Base-by-base conservation (phyloP, 1,284 basidiomycete genomes). In the Sutorius eximius region DNA sequence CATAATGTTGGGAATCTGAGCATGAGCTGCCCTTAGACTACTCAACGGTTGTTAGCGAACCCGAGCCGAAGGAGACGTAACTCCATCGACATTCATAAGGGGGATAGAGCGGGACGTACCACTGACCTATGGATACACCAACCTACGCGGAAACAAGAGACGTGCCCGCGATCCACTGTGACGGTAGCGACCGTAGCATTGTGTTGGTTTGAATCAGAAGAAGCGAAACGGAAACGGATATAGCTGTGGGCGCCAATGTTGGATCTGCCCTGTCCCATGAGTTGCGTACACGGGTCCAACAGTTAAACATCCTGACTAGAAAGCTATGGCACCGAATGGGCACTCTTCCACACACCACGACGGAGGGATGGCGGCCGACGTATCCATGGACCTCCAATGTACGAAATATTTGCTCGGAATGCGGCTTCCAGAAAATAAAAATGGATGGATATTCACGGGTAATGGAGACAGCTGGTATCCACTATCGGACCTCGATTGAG, bases 401-500 rank as follows among this genome's bases (percentile, higher is more conserved):
- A 61, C 24, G 5, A 40, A 15, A 12, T 6, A n/a, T 41, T 12
- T 16, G 32, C 30, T 56, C 30, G 18, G 20, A 22, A n/a, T 8
- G 9, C 24, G 24, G 24, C 37, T 33, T 52, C 32, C 41, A 51
- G 47, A 41, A 32, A 33, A 27, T 16, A 13, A 47, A 33, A 34
- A 29, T 13, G n/a, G n/a, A 24, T 11, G 20, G 16, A 27, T 22
- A 18, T 37, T 49, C 22, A 44, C 49, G 3, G 29, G 29, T 33
- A 24, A 33, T 34, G 34, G 34, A 34, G 42, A 20, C 9, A 33
- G 42, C 9, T 22, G 20, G n/a, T 3, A 49, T 18, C 7, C 10
- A 41, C 49, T 33, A 20, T 36, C 43, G 33, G 36, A 51, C 34
- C 62, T 64, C 66, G 30, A 49, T 36, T 67, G 63, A 65, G 60